These are phyloP conservation scores for Acacia acuminata DNA, from an alignment of 306 rosid genomes.

Conservation along the genomic window DNA sequence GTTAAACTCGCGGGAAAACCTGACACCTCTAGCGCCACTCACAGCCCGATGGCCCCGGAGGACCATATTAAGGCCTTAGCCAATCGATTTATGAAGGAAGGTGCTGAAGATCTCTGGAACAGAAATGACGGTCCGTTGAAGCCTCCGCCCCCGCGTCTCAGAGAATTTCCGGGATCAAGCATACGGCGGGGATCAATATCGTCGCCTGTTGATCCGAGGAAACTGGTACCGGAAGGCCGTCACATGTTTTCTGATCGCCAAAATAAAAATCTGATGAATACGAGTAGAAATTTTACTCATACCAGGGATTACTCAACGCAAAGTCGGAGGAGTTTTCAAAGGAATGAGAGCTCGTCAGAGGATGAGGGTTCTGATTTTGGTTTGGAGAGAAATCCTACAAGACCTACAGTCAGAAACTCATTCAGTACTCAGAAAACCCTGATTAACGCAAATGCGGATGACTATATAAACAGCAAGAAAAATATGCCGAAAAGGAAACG, in stretches of 20 bases:
- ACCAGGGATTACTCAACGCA: conserved; percentile 57
- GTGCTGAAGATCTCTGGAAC: conserved; percentile 90
- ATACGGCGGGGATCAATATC: conserved; percentile 33
- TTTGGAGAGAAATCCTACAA: conserved; percentile 27
- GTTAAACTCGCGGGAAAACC: conserved; percentile 51
- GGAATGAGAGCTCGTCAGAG: conserved; percentile 47
- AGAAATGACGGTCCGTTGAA: conserved; percentile 63
- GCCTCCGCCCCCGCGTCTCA: conserved; percentile 13
- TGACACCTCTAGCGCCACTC: conserved; percentile 39
- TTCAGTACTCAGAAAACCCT: conserved; percentile 16
- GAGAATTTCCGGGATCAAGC: conserved; percentile 9
- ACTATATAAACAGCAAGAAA: conserved; percentile 12
- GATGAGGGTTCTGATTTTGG: conserved; percentile 36
- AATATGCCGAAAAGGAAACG: conserved; percentile 23
- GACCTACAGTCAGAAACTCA: conserved; percentile 28
- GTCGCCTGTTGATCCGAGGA: conserved; percentile 45
- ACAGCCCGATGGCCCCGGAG: conserved; percentile 60
- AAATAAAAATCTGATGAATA: conserved; percentile 24
- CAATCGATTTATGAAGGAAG: conserved; percentile 72
- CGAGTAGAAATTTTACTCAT: conserved; percentile 8
- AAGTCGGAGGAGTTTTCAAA: conserved; percentile 36
- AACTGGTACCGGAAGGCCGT: conserved; percentile 26
- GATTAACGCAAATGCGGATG: conserved; percentile 28
- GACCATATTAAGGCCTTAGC: conserved; percentile 76
- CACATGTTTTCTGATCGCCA: conserved; percentile 13